Conservation (phyloP, 768 basidiomycete genomes). For the Trametes cubensis region DNA sequence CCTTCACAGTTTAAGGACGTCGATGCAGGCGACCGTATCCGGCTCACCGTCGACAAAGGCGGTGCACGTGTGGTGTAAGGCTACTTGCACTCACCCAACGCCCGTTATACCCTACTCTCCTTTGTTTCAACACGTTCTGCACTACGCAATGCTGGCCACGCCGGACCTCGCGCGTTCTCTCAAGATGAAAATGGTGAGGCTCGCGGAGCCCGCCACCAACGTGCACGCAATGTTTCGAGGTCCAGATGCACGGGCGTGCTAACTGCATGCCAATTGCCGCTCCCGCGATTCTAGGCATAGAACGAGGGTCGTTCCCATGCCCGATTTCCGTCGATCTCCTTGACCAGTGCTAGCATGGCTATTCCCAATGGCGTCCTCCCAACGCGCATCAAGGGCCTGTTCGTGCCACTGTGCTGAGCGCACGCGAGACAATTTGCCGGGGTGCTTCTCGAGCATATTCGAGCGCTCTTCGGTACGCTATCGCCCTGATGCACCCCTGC, state of each 20-base stretch:
- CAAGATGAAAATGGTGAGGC: neutral
- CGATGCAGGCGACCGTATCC: constrained; percentile 41
- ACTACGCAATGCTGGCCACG: neutral
- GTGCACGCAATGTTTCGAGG: constrained; percentile 19
- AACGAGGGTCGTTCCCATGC: constrained; percentile 17
- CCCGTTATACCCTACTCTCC: neutral
- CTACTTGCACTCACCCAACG: constrained; percentile 9
- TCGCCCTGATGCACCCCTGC: neutral
- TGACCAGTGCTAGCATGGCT: neutral
- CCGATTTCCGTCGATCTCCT: constrained; percentile 12
- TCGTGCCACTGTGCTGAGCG: neutral
- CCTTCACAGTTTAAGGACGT: constrained; percentile 45
- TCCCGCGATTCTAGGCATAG: constrained; percentile 2
- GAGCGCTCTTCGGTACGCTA: neutral
- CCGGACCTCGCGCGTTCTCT: neutral
- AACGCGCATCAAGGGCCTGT: constrained; percentile 5
- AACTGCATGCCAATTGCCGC: neutral
- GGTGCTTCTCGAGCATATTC: constrained; percentile 3
- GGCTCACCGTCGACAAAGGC: constrained; percentile 61
- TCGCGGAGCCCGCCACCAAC: constrained; percentile 2
- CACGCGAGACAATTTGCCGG: constrained; percentile 7
- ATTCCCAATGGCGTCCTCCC: neutral
- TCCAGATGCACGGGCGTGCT: constrained; percentile 4
- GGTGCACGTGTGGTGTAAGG: constrained; percentile 41
- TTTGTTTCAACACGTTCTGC: neutral